Conservation (phyloP, 2,329 filamentous ascomycete species). For the Metarhizium sp. region DNA sequence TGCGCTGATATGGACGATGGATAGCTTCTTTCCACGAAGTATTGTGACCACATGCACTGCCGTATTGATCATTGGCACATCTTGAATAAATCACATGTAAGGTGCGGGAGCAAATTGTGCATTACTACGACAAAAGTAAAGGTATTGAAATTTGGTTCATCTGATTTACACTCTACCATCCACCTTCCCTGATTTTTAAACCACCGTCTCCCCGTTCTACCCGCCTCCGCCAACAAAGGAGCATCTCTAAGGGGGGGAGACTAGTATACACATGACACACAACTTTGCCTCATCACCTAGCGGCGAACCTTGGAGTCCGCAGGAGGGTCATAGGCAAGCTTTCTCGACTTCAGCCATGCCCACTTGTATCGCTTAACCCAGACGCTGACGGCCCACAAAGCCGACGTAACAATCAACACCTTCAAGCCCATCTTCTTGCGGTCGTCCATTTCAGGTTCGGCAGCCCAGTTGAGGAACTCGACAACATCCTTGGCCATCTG, state of each 20-base stretch:
- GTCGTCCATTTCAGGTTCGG: slow-evolving; percentile 98
- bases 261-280: slow-evolving; percentile 31
- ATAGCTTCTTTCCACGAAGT: too few species aligned
- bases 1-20: too few species aligned
- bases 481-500: slow-evolving; percentile 99
- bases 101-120: neutral
- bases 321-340: slow-evolving; percentile 81
- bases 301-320: slow-evolving; percentile 40
- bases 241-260: slow-evolving; percentile 29
- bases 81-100: neutral
- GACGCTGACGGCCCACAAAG: slow-evolving; percentile 77
- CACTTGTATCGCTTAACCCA: slow-evolving; percentile 99
- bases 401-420: slow-evolving; percentile 71
- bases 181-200: slow-evolving; percentile 19
- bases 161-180: slow-evolving; percentile 42
- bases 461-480: slow-evolving; percentile 98
- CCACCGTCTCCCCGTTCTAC: slow-evolving; percentile 24
- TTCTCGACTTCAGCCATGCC: slow-evolving; percentile 89
- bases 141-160: slow-evolving; percentile 32
- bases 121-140: slow-evolving; percentile 10
- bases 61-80: too few species aligned
- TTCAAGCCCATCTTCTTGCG: slow-evolving; percentile 99
- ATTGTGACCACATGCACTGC: too few species aligned
- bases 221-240: slow-evolving; percentile 33
- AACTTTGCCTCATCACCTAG: slow-evolving; percentile 24